Base-by-base conservation (phyloP, 2,329 filamentous ascomycete species). In the Talaromyces sp. region DNA sequence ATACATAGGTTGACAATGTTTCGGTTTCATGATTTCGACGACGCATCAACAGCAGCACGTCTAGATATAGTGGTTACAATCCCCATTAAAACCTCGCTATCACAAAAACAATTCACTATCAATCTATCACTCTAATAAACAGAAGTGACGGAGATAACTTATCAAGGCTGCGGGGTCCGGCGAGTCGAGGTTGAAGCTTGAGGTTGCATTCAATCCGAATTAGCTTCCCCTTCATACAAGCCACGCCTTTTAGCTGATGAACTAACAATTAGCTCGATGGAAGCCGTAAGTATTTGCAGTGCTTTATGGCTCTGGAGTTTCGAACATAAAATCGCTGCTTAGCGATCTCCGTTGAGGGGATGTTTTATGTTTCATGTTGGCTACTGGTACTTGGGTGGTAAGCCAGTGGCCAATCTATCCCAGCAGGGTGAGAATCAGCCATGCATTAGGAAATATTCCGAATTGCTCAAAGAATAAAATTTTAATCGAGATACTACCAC, bases 161-260 rank as follows among this genome's bases (percentile, higher is more conserved):
- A 60, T 56, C 53, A 56, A 15, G 31, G 31, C 53, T 36, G 53
- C 31, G 53, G 53, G 53, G 53, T 56, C 31, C 31, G 53, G 53
- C 31, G 25, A 38, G n/a, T 56, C n/a, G 53, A 56, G n/a, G 31
- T 22, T 56, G 53, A 56, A 56, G 53, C n/a, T 56, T 56, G 31
- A 36, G 11, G 53, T 56, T 56, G 53, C 53, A 56, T 56, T 6
- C 53, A 38, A 19, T 36, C 3, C 3, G 10, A 54, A 36, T 56
- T 56, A 56, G 31, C 53, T 19, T 22, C 53, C 19, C 53, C 19
- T 56, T 56, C 29, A 38, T 56, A 56, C 53, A 56, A 56, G n/a
- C 53, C 17, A 25, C 15, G 1, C 31, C n/a, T 2, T 36, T 56
- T 36, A 25, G 53, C 53, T 54, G 29, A 34, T 54, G 29, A 13